phyloP scores from a whole-genome alignment of 805 yeast species.

The Wickerhamiella sergipiensis region DNA sequence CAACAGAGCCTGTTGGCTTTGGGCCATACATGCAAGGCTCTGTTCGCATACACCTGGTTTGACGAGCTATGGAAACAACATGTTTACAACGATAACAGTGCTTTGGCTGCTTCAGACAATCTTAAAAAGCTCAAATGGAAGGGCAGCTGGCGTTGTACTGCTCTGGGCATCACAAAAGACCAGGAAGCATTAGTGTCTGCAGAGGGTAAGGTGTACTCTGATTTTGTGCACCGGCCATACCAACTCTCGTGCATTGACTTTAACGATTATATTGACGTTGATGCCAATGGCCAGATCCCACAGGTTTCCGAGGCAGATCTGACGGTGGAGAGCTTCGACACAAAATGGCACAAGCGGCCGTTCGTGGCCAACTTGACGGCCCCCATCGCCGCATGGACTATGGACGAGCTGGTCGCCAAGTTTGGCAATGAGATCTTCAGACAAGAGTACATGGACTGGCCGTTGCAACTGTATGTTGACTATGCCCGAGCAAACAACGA shows the following conservation, averaged over 20 bases:
- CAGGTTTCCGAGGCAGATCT: conserved; percentile 29
- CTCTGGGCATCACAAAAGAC: conserved; percentile 26
- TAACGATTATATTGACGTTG: conserved; percentile 31
- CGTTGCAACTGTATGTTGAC: conserved; percentile 42
- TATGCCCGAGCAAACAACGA: conserved; percentile 53
- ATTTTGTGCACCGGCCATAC: conserved; percentile 66
- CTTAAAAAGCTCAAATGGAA: conserved; percentile 33
- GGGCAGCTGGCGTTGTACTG: conserved; percentile 70
- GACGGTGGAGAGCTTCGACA: conserved; percentile 33
- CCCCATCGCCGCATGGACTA: conserved; percentile 54
- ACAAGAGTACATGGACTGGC: conserved; percentile 81
- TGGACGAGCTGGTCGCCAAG: conserved; percentile 33
- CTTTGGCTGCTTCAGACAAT: conserved; percentile 12
- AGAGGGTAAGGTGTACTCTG: conserved; percentile 48
- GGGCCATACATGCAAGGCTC: conserved; percentile 46
- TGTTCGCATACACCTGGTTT: conserved; percentile 59
- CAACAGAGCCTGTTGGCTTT: conserved; percentile 39
- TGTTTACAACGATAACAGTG: conserved; percentile 28
- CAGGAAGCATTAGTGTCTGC: conserved; percentile 13
- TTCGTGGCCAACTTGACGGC: conserved; percentile 38
- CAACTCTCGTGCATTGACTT: conserved; percentile 67
- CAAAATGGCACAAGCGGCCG: conserved; percentile 39
- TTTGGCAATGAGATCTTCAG: conserved; percentile 55
- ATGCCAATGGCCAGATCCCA: conserved; percentile 29
- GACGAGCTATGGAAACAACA: conserved; percentile 73